Evolutionary conservation across 176 grass and related monocot genomes (phyloP).

Genomic region (Zoysia japonica): DNA sequence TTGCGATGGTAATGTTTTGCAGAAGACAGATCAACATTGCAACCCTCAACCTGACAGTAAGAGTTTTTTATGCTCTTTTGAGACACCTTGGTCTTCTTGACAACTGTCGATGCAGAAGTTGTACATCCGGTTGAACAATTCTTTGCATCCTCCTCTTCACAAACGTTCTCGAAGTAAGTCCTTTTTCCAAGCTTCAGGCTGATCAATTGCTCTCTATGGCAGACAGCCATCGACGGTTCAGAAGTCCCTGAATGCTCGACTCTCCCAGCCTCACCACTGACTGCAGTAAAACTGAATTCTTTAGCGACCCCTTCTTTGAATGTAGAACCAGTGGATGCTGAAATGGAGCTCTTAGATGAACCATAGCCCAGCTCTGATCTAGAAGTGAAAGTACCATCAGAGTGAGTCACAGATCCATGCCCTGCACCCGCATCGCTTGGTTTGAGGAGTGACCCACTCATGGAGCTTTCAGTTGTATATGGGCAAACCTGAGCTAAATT

Average conservation of each 20-base stretch:
- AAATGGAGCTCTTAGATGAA: constrained; percentile 46
- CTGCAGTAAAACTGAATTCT: constrained; percentile 33
- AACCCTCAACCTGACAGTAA: constrained; percentile 75
- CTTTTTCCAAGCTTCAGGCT: constrained; percentile 48
- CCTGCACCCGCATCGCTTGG: background rate
- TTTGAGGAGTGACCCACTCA: background rate
- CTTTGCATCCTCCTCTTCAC: constrained; percentile 29
- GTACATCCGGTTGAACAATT: background rate
- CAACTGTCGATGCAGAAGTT: background rate
- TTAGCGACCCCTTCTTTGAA: constrained; percentile 22
- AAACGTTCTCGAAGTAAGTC: constrained; percentile 44
- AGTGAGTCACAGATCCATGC: constrained; percentile 24
- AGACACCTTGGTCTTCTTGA: constrained; percentile 41
- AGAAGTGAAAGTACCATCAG: constrained; percentile 36
- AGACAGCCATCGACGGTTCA: background rate
- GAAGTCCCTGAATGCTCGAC: background rate
- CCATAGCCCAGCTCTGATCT: constrained; percentile 31
- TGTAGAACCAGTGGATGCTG: constrained; percentile 31
- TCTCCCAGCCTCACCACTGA: background rate
- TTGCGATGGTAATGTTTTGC: constrained; percentile 77
- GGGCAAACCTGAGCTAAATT: background rate
- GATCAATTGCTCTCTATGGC: constrained; percentile 31
- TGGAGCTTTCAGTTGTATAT: constrained; percentile 5
- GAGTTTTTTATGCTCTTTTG: constrained; percentile 31
- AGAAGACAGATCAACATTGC: constrained; percentile 55